phyloP scores from a whole-genome alignment of 2,329 filamentous ascomycete species.

The Clonostachys byssicola region DNA sequence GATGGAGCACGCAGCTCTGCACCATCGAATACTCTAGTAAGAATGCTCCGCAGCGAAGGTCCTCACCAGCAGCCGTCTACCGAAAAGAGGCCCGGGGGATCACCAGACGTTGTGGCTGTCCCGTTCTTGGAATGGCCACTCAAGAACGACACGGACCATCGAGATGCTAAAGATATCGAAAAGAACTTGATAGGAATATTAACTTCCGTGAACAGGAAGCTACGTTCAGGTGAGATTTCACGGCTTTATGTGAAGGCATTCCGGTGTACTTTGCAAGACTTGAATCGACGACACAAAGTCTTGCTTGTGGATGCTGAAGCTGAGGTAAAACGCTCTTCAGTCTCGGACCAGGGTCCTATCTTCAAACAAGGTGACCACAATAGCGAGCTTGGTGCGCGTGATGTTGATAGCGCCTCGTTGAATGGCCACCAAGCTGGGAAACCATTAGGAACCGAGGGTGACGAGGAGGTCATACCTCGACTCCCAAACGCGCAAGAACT shows the following conservation, averaged over 20 bases:
- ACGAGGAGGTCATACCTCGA: not conserved
- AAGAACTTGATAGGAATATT: constrained; percentile 1
- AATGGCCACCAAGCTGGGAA: too few relatives aligned
- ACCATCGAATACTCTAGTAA: too few relatives aligned
- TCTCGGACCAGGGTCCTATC: too few relatives aligned
- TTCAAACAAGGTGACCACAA: too few relatives aligned
- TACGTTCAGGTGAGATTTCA: not conserved
- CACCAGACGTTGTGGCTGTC: not conserved
- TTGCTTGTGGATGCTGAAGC: not conserved
- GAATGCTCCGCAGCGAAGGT: too few relatives aligned
- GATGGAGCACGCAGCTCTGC: too few relatives aligned
- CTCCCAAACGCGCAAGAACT: not conserved
- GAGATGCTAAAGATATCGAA: not conserved
- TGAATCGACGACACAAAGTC: not conserved
- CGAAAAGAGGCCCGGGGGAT: too few relatives aligned
- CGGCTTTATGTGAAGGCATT: not conserved
- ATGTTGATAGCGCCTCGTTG: too few relatives aligned
- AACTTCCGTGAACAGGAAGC: not conserved
- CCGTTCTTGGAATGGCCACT: constrained; percentile 3
- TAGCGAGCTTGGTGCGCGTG: too few relatives aligned
- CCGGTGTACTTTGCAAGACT: not conserved
- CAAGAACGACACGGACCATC: not conserved
- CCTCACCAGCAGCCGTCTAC: too few relatives aligned
- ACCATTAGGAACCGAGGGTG: not conserved
- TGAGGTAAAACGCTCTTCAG: not conserved